Evolutionary conservation across 2,329 filamentous ascomycete species (phyloP), one percentile per base, ranked within the genome.

Genomic region (Hortaea werneckii): DNA sequence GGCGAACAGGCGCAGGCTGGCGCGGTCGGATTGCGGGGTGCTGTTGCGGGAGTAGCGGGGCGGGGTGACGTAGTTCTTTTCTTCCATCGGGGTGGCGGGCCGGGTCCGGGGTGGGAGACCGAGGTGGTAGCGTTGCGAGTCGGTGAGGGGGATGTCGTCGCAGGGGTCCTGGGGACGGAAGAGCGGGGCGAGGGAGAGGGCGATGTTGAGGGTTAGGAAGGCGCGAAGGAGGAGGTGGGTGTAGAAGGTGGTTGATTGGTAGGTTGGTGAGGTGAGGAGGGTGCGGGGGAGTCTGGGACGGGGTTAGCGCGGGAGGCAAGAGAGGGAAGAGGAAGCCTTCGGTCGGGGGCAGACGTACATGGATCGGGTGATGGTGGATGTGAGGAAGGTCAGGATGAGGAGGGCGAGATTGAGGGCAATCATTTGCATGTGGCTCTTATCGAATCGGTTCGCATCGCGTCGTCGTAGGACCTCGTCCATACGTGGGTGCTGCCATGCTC

Each of bases 401-500:
- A 80, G 72, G 7, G 64, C 67, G 1, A 75, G 63, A 63, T 94
- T 95, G 66, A 82, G 79, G 29, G 79, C 61, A 43, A 94, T 79
- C 44, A 74, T 77, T 50, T 74, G 77, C 41, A 92, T 68, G 54
- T 95, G 90, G 62, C 78, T 78, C 56, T 89, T 81, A 46, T 82
- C 80, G 64, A 96, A 95, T 41, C 76, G 85, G 10, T 81, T 80
- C 13, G 82, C 82, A 63, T 86, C 82, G 61, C 88, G 85, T 43
- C 92, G 81, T 51, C 78, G 77, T 11, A 85, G 80, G 62, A 98
- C 94, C 67, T 96, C 90, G 58, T 87, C 77, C 53, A 95, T 76
- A 52, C 83, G 81, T 30, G 92, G 92, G 65, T 98, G 92, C 60
- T 82, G 79, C 90, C 92, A 98, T 51, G 82, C 87, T 45, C 90